Evolutionary conservation across 495 filamentous ascomycete species (phyloP).

Genomic region (Lentithecium fluviatile): DNA sequence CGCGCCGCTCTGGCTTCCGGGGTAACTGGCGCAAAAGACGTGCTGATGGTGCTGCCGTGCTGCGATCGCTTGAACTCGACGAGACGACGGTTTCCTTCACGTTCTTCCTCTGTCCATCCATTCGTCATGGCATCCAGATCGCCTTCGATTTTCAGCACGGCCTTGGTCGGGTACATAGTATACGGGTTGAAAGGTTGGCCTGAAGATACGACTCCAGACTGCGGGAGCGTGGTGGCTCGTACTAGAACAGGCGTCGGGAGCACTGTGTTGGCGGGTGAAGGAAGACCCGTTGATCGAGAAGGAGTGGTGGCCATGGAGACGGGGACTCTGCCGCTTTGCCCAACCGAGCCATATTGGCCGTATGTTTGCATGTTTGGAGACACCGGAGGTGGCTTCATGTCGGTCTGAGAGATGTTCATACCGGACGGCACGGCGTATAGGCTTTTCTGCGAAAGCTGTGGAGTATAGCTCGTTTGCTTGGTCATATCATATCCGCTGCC

Average conservation of each 20-base stretch:
- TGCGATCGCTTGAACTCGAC: conserved; percentile 84
- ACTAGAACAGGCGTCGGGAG: conserved; percentile 66
- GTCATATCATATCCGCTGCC: conserved; percentile 31
- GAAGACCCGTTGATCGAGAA: conserved; percentile 42
- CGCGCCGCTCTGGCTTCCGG: conserved; percentile 39
- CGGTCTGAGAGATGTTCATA: conserved; percentile 19
- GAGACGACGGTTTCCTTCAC: conserved; percentile 69
- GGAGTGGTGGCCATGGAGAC: conserved; percentile 42
- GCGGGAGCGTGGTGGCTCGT: conserved; percentile 74
- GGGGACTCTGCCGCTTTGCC: conserved; percentile 40
- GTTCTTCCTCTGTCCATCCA: conserved; percentile 78
- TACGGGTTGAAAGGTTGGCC: conserved; percentile 70
- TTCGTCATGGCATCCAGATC: conserved; percentile 77
- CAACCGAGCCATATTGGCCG: conserved; percentile 46
- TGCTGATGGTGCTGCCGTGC: conserved; percentile 44
- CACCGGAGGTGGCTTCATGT: conserved; percentile 32
- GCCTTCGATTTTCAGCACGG: conserved; percentile 77
- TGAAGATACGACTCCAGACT: conserved; percentile 46
- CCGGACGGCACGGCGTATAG: conserved; percentile 31
- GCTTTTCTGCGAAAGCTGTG: conserved; percentile 19
- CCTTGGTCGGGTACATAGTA: conserved; percentile 76
- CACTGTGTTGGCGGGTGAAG: conserved; percentile 51
- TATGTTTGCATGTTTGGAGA: conserved; percentile 27
- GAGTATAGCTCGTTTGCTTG: conserved; percentile 25
- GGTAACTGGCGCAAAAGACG: conserved; percentile 42